These are phyloP conservation scores for Ophiostoma ulmi DNA, from an alignment of 2,329 filamentous ascomycete genomes.

Conservation along the genomic window DNA sequence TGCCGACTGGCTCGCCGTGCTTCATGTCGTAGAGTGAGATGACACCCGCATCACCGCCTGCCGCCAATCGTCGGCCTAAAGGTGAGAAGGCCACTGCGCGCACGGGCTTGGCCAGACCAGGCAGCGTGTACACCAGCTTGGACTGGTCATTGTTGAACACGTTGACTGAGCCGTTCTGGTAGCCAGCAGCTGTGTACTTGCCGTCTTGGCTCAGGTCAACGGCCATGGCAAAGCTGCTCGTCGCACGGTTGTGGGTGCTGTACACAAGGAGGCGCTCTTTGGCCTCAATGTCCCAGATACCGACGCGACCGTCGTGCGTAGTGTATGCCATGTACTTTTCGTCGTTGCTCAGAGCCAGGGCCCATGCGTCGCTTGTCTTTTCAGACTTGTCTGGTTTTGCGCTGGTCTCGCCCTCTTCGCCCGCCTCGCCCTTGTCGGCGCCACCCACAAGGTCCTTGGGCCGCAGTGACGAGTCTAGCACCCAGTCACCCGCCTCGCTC, in stretches of 20 bases:
- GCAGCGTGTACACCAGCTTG: conserved; percentile 76
- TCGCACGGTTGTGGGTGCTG: conserved; percentile 53
- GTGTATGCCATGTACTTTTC: conserved; percentile 82
- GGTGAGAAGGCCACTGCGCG: conserved; percentile 85
- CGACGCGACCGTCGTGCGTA: conserved; percentile 80
- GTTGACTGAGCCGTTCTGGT: conserved; percentile 87
- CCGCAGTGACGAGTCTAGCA: conserved; percentile 43
- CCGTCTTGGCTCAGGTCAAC: conserved; percentile 78
- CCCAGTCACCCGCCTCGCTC: conserved; percentile 53
- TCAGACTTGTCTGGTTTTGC: conserved; percentile 11
- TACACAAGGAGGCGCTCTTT: conserved; percentile 60
- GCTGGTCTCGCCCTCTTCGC: conserved; percentile 33
- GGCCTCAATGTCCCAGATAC: conserved; percentile 71
- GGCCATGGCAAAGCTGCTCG: conserved; percentile 74
- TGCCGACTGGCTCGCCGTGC: conserved; percentile 88
- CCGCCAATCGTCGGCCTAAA: conserved; percentile 74
- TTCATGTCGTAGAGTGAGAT: conserved; percentile 90
- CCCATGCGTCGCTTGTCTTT: conserved; percentile 67
- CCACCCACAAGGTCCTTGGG: conserved; percentile 28
- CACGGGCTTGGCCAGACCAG: conserved; percentile 80
- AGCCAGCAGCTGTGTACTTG: conserved; percentile 80
- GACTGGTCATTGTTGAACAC: conserved; percentile 92
- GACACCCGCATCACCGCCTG: conserved; percentile 80
- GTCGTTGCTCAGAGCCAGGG: conserved; percentile 76
- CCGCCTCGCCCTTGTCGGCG: conserved; percentile 40